Base-by-base conservation (phyloP, 2,329 filamentous ascomycete species). In the Alternaria longipes region DNA sequence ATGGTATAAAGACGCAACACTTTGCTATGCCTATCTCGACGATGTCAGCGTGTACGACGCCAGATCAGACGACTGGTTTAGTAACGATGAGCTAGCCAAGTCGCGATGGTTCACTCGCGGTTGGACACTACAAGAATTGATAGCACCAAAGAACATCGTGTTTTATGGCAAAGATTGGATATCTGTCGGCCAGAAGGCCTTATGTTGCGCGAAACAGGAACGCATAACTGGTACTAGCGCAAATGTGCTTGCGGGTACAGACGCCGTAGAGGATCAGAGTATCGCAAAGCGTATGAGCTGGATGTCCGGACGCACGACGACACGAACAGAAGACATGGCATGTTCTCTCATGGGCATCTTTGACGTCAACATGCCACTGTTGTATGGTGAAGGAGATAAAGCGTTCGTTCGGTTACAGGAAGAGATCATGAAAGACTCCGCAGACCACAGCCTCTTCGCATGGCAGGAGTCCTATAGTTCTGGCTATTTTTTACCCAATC, bases 381-480 rank as follows among this genome's bases (percentile, higher is more conserved):
- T 72, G 2, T 78, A 78, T 51, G 74, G 75, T 8, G 75, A 75
- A 59, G 71, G 74, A 1, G 14, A 68, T 1, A 66, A 66, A 9
- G 68, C 71, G 8, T 74, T 73, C 38, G n/a, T 30, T 5, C 51
- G 69, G 9, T 54, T 74, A 1, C 66, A 70, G 56, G 61, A 69
- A 46, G 64, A 67, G 24, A 71, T 74, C 12, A 50, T 69, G 44
- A 67, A 51, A 28, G 34, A 42, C 4, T 42, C 9, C 12, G 59
- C 60, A 2, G 67, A 70, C 11, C 56, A 67, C 18, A 62, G 53
- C 18, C 34, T 70, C 5, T 68, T 70, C 45, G 53, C 57, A 5
- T n/a, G n/a, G n/a, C n/a, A n/a, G n/a, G n/a, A n/a, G n/a, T n/a
- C n/a, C n/a, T n/a, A n/a, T n/a, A n/a, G n/a, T n/a, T n/a, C n/a